These are phyloP conservation scores for Pichia ethanolica DNA, from an alignment of 805 yeast genomes.

Conservation along the genomic window DNA sequence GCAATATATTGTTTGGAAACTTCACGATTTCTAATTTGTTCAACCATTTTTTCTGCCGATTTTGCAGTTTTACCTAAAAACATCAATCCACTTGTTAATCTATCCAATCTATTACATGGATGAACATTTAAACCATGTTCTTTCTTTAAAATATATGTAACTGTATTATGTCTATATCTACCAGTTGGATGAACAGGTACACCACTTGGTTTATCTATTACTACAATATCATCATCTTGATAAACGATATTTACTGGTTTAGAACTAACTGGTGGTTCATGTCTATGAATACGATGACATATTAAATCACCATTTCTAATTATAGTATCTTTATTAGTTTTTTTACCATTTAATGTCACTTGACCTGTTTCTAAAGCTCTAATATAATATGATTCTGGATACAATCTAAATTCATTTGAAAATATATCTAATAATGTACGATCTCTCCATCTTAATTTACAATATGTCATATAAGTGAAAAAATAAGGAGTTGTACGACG, in stretches of 20 bases:
- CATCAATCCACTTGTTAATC: constrained; percentile 90
- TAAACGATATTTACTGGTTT: constrained; percentile 55
- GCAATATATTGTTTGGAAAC: constrained; percentile 84
- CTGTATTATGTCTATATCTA: constrained; percentile 62
- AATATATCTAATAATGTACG: constrained; percentile 76
- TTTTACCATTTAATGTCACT: constrained; percentile 62
- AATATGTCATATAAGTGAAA: constrained; percentile 84
- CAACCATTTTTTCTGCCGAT: constrained; percentile 70
- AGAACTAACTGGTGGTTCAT: constrained; percentile 78
- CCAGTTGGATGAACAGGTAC: constrained; percentile 97
- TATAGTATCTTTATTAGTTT: constrained; percentile 56
- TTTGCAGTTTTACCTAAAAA: constrained; percentile 76
- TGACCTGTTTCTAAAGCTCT: constrained; percentile 51
- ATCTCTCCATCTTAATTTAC: constrained; percentile 89
- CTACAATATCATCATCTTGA: constrained; percentile 70
- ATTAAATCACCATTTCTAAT: constrained; percentile 80
- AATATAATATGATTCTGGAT: constrained; percentile 58
- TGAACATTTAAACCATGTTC: constrained; percentile 65
- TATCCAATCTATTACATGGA: constrained; percentile 81
- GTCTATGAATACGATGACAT: constrained; percentile 73
- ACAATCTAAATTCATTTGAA: constrained; percentile 75
- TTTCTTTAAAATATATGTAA: constrained; percentile 68
- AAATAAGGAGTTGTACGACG: constrained; percentile 78
- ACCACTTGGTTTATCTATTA: constrained; percentile 90
- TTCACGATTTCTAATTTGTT: constrained; percentile 62